Percentiles rank a stretch among this genome's conserved stretches.
Evolutionary conservation across 352 stramenopile species (phyloP).

Genomic region (Pythium rhizo-oryzae): DNA sequence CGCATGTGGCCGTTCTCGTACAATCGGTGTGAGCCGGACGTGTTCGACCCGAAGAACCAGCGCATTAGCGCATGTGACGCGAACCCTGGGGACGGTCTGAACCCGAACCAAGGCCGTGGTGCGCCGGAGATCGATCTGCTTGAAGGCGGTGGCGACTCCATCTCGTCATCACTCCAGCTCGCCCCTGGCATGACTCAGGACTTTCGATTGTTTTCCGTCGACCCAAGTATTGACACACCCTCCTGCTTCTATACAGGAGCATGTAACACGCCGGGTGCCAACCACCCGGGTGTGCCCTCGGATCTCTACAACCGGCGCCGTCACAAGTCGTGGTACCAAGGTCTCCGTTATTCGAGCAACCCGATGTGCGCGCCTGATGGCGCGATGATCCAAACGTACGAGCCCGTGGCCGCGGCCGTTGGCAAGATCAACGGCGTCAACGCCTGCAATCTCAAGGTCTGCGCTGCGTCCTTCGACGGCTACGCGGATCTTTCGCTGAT

Average conservation of each 20-base stretch:
- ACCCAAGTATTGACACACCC: constrained; percentile 26
- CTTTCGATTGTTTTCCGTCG: constrained; percentile 43
- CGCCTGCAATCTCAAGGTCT: constrained; percentile 38
- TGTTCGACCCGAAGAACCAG: constrained; percentile 34
- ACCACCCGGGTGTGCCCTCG: constrained; percentile 1
- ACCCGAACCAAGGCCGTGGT: constrained; percentile 40
- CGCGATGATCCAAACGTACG: constrained; percentile 3
- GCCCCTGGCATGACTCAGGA: constrained; percentile 62
- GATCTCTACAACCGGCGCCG: neutral
- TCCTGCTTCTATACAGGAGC: neutral
- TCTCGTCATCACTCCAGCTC: constrained; percentile 89
- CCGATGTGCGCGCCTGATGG: constrained; percentile 33
- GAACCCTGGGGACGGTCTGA: constrained; percentile 89
- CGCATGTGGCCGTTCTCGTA: constrained; percentile 96
- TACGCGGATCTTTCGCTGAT: constrained; percentile 42
- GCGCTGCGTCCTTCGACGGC: constrained; percentile 46
- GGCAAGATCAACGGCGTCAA: constrained; percentile 1
- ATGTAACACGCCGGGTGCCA: constrained; percentile 6
- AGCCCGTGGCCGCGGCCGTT: too few relatives aligned
- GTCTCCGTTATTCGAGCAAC: constrained; percentile 55
- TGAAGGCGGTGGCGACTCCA: constrained; percentile 62
- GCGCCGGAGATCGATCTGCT: constrained; percentile 96
- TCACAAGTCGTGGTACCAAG: constrained; percentile 33
- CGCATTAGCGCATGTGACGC: constrained; percentile 84
- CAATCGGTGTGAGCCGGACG: constrained; percentile 78